phyloP scores from a whole-genome alignment of 805 yeast species.

The Torulaspora microellipsoides region DNA sequence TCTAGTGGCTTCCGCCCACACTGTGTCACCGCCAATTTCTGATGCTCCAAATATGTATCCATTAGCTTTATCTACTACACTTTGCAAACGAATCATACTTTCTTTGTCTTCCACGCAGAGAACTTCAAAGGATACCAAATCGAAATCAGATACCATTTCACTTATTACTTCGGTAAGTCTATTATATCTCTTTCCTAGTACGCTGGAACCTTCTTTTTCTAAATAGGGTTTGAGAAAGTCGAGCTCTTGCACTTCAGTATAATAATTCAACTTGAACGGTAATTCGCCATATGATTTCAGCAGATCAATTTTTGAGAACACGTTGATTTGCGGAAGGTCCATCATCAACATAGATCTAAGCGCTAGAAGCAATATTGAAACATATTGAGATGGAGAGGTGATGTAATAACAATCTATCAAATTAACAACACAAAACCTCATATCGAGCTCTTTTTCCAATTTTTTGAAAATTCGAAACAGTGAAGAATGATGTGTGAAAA shows the following conservation, averaged over 20 bases:
- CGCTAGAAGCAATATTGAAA: constrained; percentile 74
- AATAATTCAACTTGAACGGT: constrained; percentile 78
- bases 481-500: constrained; percentile 85
- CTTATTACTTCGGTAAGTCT: constrained; percentile 71
- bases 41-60: constrained; percentile 92
- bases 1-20: constrained; percentile 95
- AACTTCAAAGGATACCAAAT: constrained; percentile 83
- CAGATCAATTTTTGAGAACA: constrained; percentile 84
- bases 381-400: constrained; percentile 83
- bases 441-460: constrained; percentile 58
- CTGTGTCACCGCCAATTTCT: constrained; percentile 93
- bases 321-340: constrained; percentile 90
- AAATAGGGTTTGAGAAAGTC: constrained; percentile 61
- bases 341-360: constrained; percentile 89
- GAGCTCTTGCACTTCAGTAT: constrained; percentile 89
- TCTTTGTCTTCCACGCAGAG: constrained; percentile 86
- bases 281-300: constrained; percentile 70
- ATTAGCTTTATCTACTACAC: constrained; percentile 80
- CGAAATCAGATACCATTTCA: constrained; percentile 81
- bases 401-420: constrained; percentile 78
- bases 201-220: constrained; percentile 65
- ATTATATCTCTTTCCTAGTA: constrained; percentile 56
- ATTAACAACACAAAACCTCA: constrained; percentile 80
- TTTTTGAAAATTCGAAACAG: constrained; percentile 60
- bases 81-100: constrained; percentile 79